These are phyloP conservation scores for Schrenkiella parvula DNA, from an alignment of 345 rosid species.

Conservation along the genomic window DNA sequence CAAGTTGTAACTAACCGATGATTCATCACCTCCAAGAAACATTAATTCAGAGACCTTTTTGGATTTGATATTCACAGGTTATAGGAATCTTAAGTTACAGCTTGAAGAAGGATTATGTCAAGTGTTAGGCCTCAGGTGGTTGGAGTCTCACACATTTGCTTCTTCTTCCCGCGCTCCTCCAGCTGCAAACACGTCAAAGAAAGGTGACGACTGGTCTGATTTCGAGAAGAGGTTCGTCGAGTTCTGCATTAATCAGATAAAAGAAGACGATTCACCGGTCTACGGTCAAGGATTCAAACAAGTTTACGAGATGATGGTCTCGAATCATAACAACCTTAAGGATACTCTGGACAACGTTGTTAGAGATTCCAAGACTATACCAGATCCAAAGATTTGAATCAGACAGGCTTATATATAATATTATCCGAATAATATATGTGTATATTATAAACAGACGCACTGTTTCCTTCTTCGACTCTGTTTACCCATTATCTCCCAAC, in stretches of 20 bases:
- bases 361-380: background rate
- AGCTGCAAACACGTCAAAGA: slow-evolving; percentile 43
- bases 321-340: slow-evolving; percentile 38
- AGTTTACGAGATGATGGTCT: slow-evolving; percentile 51
- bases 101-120: slow-evolving; percentile 98
- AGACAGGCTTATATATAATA: too few relatives aligned
- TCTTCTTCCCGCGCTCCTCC: slow-evolving; percentile 32
- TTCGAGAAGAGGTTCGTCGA: slow-evolving; percentile 58
- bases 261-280: slow-evolving; percentile 57
- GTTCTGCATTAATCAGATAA: slow-evolving; percentile 68
- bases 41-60: too few relatives aligned
- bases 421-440: too few relatives aligned
- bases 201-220: slow-evolving; percentile 44
- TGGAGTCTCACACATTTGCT: slow-evolving; percentile 68
- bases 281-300: slow-evolving; percentile 70
- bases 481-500: too few relatives aligned
- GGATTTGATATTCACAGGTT: slow-evolving; percentile 1
- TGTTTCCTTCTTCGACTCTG: too few relatives aligned
- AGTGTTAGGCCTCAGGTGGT: slow-evolving; percentile 78
- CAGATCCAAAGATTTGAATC: slow-evolving; percentile 1
- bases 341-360: slow-evolving; percentile 40
- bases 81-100: slow-evolving; percentile 46
- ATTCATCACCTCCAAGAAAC: slow-evolving; percentile 4
- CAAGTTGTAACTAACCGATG: background rate
- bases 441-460: too few relatives aligned